These are phyloP conservation scores for Davidsoniella eucalypti DNA, from an alignment of 2,329 filamentous ascomycete species.

Conservation along the genomic window DNA sequence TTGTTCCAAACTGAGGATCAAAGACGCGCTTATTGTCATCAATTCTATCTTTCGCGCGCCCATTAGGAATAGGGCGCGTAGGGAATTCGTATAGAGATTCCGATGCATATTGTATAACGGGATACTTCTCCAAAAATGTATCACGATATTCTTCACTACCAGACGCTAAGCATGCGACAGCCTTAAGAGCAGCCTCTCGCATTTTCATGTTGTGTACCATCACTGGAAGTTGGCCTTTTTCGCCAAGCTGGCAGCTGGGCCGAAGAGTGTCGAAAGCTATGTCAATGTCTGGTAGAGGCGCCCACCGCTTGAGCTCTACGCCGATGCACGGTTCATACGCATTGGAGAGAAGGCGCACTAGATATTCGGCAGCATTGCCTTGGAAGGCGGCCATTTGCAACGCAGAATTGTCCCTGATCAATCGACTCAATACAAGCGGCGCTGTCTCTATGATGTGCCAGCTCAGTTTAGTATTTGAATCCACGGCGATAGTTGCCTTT, in stretches of 20 bases:
- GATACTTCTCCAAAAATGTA: slow-evolving; percentile 61
- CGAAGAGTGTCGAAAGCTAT: slow-evolving; percentile 21
- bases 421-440: slow-evolving; percentile 57
- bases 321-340: slow-evolving; percentile 31
- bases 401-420: slow-evolving; percentile 62
- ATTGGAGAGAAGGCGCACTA: slow-evolving; percentile 32
- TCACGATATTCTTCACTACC: slow-evolving; percentile 76
- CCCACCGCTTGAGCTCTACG: slow-evolving; percentile 23
- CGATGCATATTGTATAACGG: slow-evolving; percentile 58
- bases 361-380: slow-evolving; percentile 29
- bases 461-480: too few relatives aligned
- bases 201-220: slow-evolving; percentile 56
- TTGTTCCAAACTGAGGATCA: slow-evolving; percentile 44
- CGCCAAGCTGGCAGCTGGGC: slow-evolving; percentile 35
- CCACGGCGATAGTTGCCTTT: too few relatives aligned
- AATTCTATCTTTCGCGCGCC: slow-evolving; percentile 21
- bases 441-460: slow-evolving; percentile 50
- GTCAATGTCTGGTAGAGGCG: slow-evolving; percentile 21
- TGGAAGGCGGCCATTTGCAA: slow-evolving; percentile 75
- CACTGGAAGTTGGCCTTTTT: slow-evolving; percentile 40
- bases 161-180: slow-evolving; percentile 64
- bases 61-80: slow-evolving; percentile 30
- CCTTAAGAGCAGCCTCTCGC: slow-evolving; percentile 60
- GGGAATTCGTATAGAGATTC: slow-evolving; percentile 53
- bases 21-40: not conserved